phyloP scores from a whole-genome alignment of 2,329 filamentous ascomycete species.

The Aspergillus carbonarius region DNA sequence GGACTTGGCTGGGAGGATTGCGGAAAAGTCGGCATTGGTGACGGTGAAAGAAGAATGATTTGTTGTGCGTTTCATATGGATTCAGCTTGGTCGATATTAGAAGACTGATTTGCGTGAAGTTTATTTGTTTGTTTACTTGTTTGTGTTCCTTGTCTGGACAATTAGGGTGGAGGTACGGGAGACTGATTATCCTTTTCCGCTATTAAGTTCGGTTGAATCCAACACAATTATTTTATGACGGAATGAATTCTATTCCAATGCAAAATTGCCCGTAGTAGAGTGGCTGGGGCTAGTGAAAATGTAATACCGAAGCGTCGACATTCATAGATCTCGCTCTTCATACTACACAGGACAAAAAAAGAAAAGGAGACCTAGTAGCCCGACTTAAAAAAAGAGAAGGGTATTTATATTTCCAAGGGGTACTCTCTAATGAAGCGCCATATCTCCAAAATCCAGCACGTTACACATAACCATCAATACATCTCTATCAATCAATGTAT shows the following conservation, averaged over 20 bases:
- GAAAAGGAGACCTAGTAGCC: too few relatives aligned
- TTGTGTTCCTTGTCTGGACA: not conserved
- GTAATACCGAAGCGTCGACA: too few relatives aligned
- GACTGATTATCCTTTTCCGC: not conserved
- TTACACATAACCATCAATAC: not conserved
- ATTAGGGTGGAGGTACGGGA: not conserved
- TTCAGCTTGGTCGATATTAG: not conserved
- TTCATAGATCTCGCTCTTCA: too few relatives aligned
- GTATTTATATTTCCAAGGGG: too few relatives aligned
- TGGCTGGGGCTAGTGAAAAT: too few relatives aligned
- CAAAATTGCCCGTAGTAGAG: too few relatives aligned
- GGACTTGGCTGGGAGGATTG: conserved; percentile 25
- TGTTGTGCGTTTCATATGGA: not conserved
- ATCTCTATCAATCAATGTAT: not conserved
- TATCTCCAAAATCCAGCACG: not conserved
- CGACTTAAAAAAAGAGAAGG: too few relatives aligned
- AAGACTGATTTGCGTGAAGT: not conserved
- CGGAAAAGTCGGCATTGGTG: conserved; percentile 10
- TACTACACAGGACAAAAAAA: too few relatives aligned
- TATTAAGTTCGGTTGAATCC: too few relatives aligned
- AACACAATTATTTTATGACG: too few relatives aligned
- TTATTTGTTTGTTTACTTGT: not conserved
- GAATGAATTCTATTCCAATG: too few relatives aligned
- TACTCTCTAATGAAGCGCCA: too few relatives aligned
- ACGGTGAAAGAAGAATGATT: conserved; percentile 18